These are phyloP conservation scores for Suillus clintonianus DNA, from an alignment of 768 basidiomycete species.

Conservation along the genomic window DNA sequence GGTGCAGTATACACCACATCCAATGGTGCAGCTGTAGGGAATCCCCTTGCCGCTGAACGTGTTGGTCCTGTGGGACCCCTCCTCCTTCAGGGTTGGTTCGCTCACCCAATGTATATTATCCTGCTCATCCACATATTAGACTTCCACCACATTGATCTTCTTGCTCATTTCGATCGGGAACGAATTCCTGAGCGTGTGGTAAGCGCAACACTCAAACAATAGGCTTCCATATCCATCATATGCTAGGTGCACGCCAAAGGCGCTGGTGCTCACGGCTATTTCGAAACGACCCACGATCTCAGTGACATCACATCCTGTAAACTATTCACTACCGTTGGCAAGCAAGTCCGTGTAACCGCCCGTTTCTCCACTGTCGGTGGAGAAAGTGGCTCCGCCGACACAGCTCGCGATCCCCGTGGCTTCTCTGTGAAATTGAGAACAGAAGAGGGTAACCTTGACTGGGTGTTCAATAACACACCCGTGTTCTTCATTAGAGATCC, in stretches of 20 bases:
- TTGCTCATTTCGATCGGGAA: conserved; percentile 93
- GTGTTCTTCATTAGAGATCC: conserved; percentile 89
- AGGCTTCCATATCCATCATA: conserved; percentile 24
- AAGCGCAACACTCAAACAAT: conserved; percentile 26
- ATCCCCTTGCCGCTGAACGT: conserved; percentile 81
- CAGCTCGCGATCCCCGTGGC: conserved; percentile 91
- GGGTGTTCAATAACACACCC: conserved; percentile 92
- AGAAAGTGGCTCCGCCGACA: conserved; percentile 85
- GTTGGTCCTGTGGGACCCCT: conserved; percentile 79
- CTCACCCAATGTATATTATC: neutral
- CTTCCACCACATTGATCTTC: conserved; percentile 86
- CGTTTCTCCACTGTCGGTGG: conserved; percentile 96
- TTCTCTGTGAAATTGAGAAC: conserved; percentile 91
- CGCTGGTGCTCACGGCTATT: conserved; percentile 90
- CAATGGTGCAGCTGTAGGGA: conserved; percentile 72
- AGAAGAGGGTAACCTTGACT: conserved; percentile 89
- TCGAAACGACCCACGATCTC: conserved; percentile 85
- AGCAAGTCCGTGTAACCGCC: conserved; percentile 71
- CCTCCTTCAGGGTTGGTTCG: conserved; percentile 72
- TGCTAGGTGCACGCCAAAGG: conserved; percentile 88
- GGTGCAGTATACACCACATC: conserved; percentile 80
- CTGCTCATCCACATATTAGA: conserved; percentile 45
- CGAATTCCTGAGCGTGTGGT: conserved; percentile 95
- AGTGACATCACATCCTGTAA: conserved; percentile 76
- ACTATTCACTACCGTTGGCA: conserved; percentile 65